A percentile compares a stretch with the other conserved stretches of the same genome.
These are phyloP conservation scores for Euryodendron excelsum DNA, from an alignment of 148 eudicot genomes.

Conservation along the genomic window DNA sequence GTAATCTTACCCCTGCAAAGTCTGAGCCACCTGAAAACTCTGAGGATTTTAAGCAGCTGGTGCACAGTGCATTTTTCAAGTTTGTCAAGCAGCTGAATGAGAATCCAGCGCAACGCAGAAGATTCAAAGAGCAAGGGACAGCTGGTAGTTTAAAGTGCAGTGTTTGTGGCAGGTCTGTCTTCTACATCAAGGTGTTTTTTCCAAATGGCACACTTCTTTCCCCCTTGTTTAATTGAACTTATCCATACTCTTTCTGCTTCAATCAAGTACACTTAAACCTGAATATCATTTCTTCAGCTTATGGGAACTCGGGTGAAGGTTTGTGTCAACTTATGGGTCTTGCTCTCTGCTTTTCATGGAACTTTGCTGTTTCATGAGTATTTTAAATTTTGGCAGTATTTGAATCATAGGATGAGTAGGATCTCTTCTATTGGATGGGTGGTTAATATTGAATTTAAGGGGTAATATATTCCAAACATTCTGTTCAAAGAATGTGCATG, in stretches of 20 bases:
- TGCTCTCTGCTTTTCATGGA: conserved; percentile 2
- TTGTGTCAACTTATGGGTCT: conserved; percentile 1
- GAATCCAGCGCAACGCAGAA: conserved; percentile 33
- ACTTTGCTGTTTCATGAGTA: conserved; percentile 4
- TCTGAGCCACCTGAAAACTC: conserved; percentile 49
- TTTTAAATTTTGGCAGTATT: conserved; percentile 7
- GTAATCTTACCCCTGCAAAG: conserved; percentile 26
- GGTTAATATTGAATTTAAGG: not conserved
- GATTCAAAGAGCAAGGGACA: conserved; percentile 42
- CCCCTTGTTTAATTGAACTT: conserved; percentile 11
- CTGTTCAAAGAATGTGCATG: too few species aligned
- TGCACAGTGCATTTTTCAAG: conserved; percentile 42
- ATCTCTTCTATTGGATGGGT: not conserved
- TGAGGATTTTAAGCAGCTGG: conserved; percentile 47
- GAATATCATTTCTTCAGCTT: conserved; percentile 6
- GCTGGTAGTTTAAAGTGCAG: conserved; percentile 54
- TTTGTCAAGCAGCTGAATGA: conserved; percentile 43
- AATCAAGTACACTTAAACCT: conserved; percentile 20
- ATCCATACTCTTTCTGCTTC: conserved; percentile 13
- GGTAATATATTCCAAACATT: too few species aligned
- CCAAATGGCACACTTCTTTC: conserved; percentile 14
- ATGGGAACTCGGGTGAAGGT: conserved; percentile 3
- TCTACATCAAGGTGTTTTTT: conserved; percentile 22
- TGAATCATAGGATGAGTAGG: not conserved
- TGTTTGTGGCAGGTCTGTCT: conserved; percentile 67